These are phyloP conservation scores for Ceratobasidium sp. DNA, from an alignment of 1,284 basidiomycete species.

Conservation along the genomic window DNA sequence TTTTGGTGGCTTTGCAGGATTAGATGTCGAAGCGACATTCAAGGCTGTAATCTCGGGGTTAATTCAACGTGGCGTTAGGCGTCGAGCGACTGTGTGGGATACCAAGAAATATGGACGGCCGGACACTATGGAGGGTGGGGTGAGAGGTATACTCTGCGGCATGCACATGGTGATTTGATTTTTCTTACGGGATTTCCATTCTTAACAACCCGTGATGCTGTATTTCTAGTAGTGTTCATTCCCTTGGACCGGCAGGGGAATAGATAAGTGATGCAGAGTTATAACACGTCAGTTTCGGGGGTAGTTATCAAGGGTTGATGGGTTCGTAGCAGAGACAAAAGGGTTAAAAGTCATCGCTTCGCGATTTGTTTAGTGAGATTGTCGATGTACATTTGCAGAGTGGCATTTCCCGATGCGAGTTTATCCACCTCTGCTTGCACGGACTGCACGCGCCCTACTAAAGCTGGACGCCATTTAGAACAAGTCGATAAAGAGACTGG, in stretches of 20 bases:
- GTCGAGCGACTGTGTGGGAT: constrained; percentile 49
- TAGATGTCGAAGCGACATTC: constrained; percentile 61
- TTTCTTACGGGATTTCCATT: not conserved
- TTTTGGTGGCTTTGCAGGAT: constrained; percentile 60
- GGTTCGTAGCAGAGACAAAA: not conserved
- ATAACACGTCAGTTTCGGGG: constrained; percentile 58
- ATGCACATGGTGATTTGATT: constrained; percentile 58
- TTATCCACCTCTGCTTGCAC: constrained; percentile 82
- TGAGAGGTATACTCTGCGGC: constrained; percentile 58
- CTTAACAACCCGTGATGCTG: not conserved
- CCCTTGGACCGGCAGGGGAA: constrained; percentile 72
- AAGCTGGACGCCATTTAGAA: constrained; percentile 58
- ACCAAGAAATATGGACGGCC: constrained; percentile 55
- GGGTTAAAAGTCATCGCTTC: constrained; percentile 59
- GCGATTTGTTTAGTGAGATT: constrained; percentile 87
- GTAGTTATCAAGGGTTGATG: not conserved
- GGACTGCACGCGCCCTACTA: constrained; percentile 71
- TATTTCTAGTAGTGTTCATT: constrained; percentile 64
- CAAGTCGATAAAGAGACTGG: not conserved
- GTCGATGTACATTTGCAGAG: constrained; percentile 87
- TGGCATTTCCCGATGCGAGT: constrained; percentile 79
- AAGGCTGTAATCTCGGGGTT: constrained; percentile 59
- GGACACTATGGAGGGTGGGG: constrained; percentile 59
- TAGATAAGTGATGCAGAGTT: constrained; percentile 74
- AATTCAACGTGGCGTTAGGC: constrained; percentile 65